A percentile compares a stretch with the other conserved stretches of the same genome.
Evolutionary conservation across 495 filamentous ascomycete species (phyloP).

Genomic region (Penicillium diatomitis): DNA sequence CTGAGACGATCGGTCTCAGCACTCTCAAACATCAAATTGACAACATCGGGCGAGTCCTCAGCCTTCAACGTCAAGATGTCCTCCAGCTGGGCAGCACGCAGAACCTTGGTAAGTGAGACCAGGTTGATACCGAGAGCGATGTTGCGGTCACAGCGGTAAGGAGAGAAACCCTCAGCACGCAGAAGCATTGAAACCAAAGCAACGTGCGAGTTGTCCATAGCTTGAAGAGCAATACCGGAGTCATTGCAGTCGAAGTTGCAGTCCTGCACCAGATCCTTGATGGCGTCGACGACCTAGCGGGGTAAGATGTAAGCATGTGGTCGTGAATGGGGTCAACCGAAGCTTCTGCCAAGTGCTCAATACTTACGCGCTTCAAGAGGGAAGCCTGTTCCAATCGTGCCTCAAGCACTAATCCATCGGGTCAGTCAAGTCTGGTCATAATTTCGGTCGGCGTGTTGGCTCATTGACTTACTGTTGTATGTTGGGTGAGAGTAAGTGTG

Average conservation of each 20-base stretch:
- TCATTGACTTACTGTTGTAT: slow-evolving; percentile 29
- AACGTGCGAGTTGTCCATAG: slow-evolving; percentile 99
- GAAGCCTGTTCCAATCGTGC: slow-evolving; percentile 90
- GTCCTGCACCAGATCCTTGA: slow-evolving; percentile 98
- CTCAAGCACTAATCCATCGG: slow-evolving; percentile 69
- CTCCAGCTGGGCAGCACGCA: slow-evolving; percentile 88
- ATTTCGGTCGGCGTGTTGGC: slow-evolving; percentile 4
- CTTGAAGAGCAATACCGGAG: slow-evolving; percentile 93
- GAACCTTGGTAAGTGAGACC: slow-evolving; percentile 90
- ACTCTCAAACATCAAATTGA: slow-evolving; percentile 95
- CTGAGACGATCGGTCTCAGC: slow-evolving; percentile 80
- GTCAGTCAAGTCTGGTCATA: slow-evolving; percentile 10
- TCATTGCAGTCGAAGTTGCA: slow-evolving; percentile 99
- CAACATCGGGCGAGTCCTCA: slow-evolving; percentile 87
- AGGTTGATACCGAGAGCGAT: slow-evolving; percentile 97
- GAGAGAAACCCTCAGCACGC: slow-evolving; percentile 88
- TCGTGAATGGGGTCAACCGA: neutral
- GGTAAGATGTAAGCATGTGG: slow-evolving; percentile 1
- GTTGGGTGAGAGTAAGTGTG: slow-evolving; percentile 5
- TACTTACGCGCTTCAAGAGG: slow-evolving; percentile 84
- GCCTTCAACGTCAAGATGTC: slow-evolving; percentile 96
- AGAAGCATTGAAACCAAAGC: slow-evolving; percentile 98
- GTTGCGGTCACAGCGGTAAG: slow-evolving; percentile 98
- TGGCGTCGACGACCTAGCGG: slow-evolving; percentile 85
- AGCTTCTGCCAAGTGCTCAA: no score